phyloP scores from a whole-genome alignment of 805 yeast genomes.

The Blastobotrys parvus region DNA sequence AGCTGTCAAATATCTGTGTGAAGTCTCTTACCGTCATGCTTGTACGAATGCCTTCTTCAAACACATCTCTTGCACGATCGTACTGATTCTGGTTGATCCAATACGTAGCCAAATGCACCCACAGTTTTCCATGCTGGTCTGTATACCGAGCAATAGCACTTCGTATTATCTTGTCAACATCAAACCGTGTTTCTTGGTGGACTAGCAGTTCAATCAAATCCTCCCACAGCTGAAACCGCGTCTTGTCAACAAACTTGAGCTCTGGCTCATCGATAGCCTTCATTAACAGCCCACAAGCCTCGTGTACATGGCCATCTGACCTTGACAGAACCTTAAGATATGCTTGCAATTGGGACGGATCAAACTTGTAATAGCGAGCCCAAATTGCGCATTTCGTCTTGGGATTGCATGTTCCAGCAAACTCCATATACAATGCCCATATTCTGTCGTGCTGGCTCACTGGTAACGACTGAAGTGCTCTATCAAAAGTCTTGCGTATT shows the following conservation, averaged over 20 bases:
- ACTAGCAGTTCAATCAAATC: constrained; percentile 38
- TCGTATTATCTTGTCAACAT: constrained; percentile 30
- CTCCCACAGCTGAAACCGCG: constrained; percentile 41
- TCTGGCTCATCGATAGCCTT: constrained; percentile 28
- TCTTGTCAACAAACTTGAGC: constrained; percentile 31
- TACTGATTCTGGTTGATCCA: constrained; percentile 34
- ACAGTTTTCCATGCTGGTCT: constrained; percentile 48
- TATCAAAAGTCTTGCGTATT: constrained; percentile 40
- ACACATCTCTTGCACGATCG: constrained; percentile 34
- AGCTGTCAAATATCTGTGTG: constrained; percentile 52
- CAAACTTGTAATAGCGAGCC: constrained; percentile 26
- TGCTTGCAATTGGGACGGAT: constrained; percentile 22
- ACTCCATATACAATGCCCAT: constrained; percentile 46
- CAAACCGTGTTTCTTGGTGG: constrained; percentile 18
- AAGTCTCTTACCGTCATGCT: constrained; percentile 54
- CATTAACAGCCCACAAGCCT: constrained; percentile 32
- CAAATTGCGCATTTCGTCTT: constrained; percentile 29
- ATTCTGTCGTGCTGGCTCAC: constrained; percentile 45
- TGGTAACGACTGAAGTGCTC: constrained; percentile 42
- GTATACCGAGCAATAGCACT: constrained; percentile 40
- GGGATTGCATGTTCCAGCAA: constrained; percentile 40
- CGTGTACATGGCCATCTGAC: constrained; percentile 19
- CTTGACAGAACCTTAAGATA: constrained; percentile 19
- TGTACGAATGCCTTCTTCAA: constrained; percentile 40
- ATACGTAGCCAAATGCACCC: constrained; percentile 40